These are phyloP conservation scores for Hypoxylon sp. DNA, from an alignment of 2,329 filamentous ascomycete species.

Conservation along the genomic window DNA sequence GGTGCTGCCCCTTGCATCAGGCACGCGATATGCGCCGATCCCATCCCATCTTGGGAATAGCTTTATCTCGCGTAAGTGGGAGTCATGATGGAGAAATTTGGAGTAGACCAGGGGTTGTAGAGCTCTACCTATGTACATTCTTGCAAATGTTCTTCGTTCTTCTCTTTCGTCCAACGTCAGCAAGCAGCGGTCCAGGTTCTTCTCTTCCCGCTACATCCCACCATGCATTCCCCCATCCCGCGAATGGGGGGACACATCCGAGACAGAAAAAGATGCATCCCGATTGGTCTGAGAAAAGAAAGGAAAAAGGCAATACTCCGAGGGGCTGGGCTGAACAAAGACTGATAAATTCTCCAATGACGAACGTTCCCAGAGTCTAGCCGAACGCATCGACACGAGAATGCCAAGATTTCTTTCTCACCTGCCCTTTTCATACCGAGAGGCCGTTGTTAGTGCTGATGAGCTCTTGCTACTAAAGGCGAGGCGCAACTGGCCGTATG, in stretches of 20 bases:
- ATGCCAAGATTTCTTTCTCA: constrained; percentile 25
- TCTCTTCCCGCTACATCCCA: constrained; percentile 14
- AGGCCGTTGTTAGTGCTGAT: constrained; percentile 23
- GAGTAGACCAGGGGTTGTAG: constrained; percentile 13
- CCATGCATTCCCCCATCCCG: background rate
- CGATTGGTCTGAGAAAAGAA: no score
- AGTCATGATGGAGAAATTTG: constrained; percentile 22
- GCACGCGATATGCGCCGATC: constrained; percentile 28
- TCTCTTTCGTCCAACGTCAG: constrained; percentile 37
- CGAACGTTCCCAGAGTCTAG: constrained; percentile 9
- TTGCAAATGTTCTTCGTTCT: no score
- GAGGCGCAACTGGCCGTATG: no score
- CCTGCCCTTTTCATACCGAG: constrained; percentile 34
- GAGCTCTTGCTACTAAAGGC: constrained; percentile 21
- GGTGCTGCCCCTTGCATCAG: constrained; percentile 28
- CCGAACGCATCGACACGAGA: constrained; percentile 27
- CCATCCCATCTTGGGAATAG: constrained; percentile 22
- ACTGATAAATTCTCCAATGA: constrained; percentile 1
- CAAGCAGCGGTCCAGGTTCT: constrained; percentile 5
- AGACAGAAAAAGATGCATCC: no score
- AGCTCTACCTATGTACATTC: background rate
- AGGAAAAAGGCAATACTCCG: no score
- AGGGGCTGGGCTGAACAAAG: constrained; percentile 6
- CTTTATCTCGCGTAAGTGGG: constrained; percentile 25
- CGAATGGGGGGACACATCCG: constrained; percentile 16